These are phyloP conservation scores for Phytophthora europaea DNA, from an alignment of 352 stramenopile species.

Conservation along the genomic window DNA sequence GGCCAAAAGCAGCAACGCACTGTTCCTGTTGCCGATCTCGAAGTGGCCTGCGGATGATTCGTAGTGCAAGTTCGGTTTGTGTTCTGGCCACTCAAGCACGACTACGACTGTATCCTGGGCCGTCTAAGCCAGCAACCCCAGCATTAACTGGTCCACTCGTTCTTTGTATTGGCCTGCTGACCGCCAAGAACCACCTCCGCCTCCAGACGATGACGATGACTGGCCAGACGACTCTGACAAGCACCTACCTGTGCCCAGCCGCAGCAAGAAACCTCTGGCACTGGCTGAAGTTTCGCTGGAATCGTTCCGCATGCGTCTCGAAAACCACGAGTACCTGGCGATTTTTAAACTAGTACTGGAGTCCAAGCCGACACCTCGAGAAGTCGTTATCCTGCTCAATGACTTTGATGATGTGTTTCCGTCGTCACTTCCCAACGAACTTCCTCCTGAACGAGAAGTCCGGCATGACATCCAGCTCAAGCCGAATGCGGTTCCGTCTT, in stretches of 20 bases:
- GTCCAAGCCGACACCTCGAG: neutral
- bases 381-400: slow-evolving; percentile 1
- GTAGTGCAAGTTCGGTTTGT: neutral
- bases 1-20: neutral
- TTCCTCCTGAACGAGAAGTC: slow-evolving; percentile 3
- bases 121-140: neutral
- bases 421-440: slow-evolving; percentile 5
- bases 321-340: slow-evolving; percentile 4
- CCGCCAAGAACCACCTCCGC: neutral
- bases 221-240: neutral
- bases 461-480: slow-evolving; percentile 16
- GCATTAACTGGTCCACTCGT: neutral
- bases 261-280: neutral
- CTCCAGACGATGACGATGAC: neutral
- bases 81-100: neutral
- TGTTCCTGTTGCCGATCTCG: neutral
- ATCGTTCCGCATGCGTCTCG: neutral
- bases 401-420: slow-evolving; percentile 13
- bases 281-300: neutral
- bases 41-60: neutral
- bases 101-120: neutral
- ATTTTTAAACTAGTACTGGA: neutral
- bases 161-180: neutral
- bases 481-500: neutral
- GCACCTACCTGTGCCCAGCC: neutral